Evolutionary conservation across 2,329 filamentous ascomycete species (phyloP).

Genomic region (Triangularia verruculosa): DNA sequence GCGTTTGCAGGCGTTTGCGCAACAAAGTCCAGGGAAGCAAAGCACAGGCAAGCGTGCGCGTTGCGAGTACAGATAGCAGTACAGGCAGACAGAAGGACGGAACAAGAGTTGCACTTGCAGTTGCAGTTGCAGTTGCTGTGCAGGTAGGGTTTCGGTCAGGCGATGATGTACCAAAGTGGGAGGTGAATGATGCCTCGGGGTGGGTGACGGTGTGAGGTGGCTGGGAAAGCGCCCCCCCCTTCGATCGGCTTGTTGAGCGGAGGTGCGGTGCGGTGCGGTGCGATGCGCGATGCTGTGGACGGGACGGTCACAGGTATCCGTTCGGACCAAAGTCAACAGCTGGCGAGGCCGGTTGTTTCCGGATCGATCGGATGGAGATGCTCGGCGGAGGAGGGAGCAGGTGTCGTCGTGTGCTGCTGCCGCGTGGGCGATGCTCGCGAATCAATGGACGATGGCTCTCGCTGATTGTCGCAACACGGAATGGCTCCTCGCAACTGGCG

Average conservation of each 20-base stretch:
- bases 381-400: background rate
- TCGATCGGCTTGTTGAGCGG: background rate
- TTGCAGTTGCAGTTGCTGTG: background rate
- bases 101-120: background rate
- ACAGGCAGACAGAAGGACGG: background rate
- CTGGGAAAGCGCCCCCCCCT: background rate
- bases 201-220: background rate
- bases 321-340: background rate
- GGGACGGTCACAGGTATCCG: background rate
- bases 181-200: background rate
- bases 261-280: background rate
- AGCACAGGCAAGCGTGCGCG: no score
- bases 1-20: background rate
- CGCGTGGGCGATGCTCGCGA: conserved; percentile 21
- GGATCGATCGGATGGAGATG: background rate
- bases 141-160: background rate
- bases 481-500: background rate
- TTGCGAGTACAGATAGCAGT: no score
- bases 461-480: conserved; percentile 23
- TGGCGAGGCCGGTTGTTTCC: background rate
- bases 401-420: background rate
- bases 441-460: conserved; percentile 28
- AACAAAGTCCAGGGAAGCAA: background rate
- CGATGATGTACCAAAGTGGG: background rate
- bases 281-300: background rate